phyloP scores from a whole-genome alignment of 352 stramenopile genomes.

The Blastocystis sp. region DNA sequence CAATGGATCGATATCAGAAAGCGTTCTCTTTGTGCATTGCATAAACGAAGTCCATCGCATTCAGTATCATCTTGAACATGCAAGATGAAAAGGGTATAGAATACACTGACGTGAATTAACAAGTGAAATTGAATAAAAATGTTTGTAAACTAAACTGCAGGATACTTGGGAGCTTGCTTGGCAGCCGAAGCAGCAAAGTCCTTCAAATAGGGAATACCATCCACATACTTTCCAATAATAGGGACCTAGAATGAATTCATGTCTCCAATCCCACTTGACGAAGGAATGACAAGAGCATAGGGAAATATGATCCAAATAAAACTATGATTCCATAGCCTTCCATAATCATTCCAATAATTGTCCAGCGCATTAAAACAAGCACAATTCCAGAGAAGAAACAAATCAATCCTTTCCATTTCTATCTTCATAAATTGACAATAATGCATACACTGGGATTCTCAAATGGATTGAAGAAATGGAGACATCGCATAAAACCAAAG shows the following conservation, averaged over 20 bases:
- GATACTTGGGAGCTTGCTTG: conserved; percentile 45
- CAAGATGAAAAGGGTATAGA: background rate
- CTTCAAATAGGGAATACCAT: conserved; percentile 29
- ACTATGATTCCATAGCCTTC: conserved; percentile 37
- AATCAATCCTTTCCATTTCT: conserved; percentile 52
- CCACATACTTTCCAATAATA: background rate
- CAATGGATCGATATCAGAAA: background rate
- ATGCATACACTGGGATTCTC: background rate
- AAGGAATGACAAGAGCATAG: conserved; percentile 33
- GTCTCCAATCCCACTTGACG: background rate
- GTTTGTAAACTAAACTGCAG: conserved; percentile 43
- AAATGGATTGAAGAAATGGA: conserved; percentile 59
- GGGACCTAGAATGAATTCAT: background rate
- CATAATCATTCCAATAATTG: conserved; percentile 45
- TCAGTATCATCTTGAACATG: background rate
- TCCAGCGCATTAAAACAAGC: conserved; percentile 15
- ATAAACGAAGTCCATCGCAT: conserved; percentile 42
- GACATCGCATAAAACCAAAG: conserved; percentile 59
- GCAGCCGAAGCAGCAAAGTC: conserved; percentile 31
- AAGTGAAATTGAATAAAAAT: background rate
- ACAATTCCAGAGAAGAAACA: conserved; percentile 41
- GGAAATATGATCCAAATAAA: conserved; percentile 58
- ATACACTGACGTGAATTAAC: background rate
- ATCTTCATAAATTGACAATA: background rate
- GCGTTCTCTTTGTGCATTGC: conserved; percentile 20